These are phyloP conservation scores for Bretziella fagacearum DNA, from an alignment of 2,329 filamentous ascomycete genomes.

Conservation along the genomic window DNA sequence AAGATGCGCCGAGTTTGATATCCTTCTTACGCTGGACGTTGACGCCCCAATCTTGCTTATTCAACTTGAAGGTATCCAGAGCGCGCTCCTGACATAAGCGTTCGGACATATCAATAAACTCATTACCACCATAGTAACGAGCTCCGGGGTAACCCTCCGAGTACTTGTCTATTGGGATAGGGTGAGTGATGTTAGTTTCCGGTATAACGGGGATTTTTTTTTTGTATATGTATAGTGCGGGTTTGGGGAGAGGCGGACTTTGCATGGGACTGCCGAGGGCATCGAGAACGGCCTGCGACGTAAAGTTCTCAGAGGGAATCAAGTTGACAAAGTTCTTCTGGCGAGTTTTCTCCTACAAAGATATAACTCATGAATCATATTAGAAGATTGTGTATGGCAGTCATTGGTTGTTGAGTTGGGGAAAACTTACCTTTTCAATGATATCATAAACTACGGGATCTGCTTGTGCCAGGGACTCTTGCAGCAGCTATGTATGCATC, in stretches of 20 bases:
- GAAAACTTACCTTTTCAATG: conserved; percentile 57
- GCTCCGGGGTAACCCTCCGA: conserved; percentile 96
- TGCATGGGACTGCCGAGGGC: conserved; percentile 89
- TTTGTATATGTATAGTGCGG: neutral
- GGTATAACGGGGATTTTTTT: neutral
- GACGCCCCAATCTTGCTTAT: conserved; percentile 81
- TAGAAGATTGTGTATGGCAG: neutral
- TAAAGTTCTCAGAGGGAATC: conserved; percentile 92
- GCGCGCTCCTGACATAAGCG: conserved; percentile 79
- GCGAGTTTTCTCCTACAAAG: conserved; percentile 65
- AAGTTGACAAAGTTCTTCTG: conserved; percentile 98
- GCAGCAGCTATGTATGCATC: conserved; percentile 52
- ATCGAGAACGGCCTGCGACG: conserved; percentile 80
- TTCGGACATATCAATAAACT: conserved; percentile 87
- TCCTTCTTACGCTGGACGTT: conserved; percentile 85
- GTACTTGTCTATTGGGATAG: conserved; percentile 61
- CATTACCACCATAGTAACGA: conserved; percentile 90
- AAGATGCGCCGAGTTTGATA: too few species aligned
- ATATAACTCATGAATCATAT: neutral
- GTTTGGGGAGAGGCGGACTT: conserved; percentile 39
- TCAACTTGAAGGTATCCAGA: conserved; percentile 69
- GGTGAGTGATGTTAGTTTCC: conserved; percentile 10
- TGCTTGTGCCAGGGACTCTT: conserved; percentile 61
- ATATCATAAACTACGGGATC: conserved; percentile 80
- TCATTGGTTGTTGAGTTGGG: neutral